A percentile compares a stretch with the other conserved stretches of the same genome.
phyloP scores from a whole-genome alignment of 805 yeast species.

The Schwanniomyces pseudopolymorphus region DNA sequence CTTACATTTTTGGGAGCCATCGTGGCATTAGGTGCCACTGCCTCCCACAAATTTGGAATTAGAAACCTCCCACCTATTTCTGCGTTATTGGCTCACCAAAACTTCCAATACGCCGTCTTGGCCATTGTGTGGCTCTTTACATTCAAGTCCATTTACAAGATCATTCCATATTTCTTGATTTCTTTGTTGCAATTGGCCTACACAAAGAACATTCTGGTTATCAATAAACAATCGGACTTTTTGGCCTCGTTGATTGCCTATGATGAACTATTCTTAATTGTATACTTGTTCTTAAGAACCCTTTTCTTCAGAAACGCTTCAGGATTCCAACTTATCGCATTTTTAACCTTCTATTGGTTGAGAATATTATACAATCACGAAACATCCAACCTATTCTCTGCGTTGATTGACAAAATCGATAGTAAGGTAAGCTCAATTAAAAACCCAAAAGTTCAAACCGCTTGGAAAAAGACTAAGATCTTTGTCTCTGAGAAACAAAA shows the following conservation, averaged over 20 bases:
- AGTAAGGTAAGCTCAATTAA: constrained; percentile 39
- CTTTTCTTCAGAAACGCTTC: constrained; percentile 62
- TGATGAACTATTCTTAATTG: constrained; percentile 56
- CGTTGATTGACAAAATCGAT: constrained; percentile 45
- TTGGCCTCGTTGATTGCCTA: constrained; percentile 54
- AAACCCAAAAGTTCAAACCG: constrained; percentile 42
- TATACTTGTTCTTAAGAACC: constrained; percentile 58
- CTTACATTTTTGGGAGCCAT: constrained; percentile 57
- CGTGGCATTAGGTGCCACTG: constrained; percentile 50
- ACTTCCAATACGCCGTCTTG: constrained; percentile 66
- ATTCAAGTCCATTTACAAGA: constrained; percentile 62
- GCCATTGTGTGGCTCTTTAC: constrained; percentile 61
- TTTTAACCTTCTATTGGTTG: constrained; percentile 66
- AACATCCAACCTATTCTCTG: constrained; percentile 43
- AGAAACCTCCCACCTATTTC: constrained; percentile 58
- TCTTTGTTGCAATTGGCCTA: constrained; percentile 57
- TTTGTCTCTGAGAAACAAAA: constrained; percentile 27
- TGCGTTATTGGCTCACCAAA: constrained; percentile 67
- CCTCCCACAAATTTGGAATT: constrained; percentile 59
- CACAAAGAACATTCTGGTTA: constrained; percentile 37
- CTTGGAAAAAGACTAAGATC: constrained; percentile 35
- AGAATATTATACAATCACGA: constrained; percentile 57
- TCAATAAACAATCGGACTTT: constrained; percentile 35
- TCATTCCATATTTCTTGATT: constrained; percentile 58
- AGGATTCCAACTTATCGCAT: constrained; percentile 64